Percentiles rank a stretch among this genome's conserved stretches.
phyloP scores from a whole-genome alignment of 108 stramenopile species.

The Nitzschia palea region DNA sequence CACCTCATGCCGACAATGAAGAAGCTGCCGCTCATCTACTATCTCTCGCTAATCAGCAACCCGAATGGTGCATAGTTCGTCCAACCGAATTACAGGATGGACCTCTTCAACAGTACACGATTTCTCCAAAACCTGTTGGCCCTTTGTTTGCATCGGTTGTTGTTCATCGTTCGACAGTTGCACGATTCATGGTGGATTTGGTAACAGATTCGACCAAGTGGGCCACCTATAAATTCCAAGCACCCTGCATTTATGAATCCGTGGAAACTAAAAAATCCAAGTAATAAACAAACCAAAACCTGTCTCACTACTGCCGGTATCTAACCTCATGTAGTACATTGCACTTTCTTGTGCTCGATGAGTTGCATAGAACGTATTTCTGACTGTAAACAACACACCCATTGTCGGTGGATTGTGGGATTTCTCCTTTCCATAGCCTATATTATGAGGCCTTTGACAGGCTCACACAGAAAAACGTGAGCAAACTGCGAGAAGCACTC shows the following conservation, averaged over 20 bases:
- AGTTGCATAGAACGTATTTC: too few species aligned
- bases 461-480: too few species aligned
- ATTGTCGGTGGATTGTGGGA: too few species aligned
- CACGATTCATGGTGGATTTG: conserved; percentile 11
- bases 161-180: neutral
- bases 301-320: too few species aligned
- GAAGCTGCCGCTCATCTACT: conserved; percentile 44
- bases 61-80: conserved; percentile 56
- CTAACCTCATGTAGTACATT: too few species aligned
- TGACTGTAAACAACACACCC: too few species aligned
- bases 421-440: too few species aligned
- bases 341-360: too few species aligned
- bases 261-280: too few species aligned
- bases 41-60: neutral
- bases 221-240: conserved; percentile 24
- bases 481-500: too few species aligned
- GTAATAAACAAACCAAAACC: too few species aligned
- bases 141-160: conserved; percentile 18
- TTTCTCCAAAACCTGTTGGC: neutral
- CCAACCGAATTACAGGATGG: conserved; percentile 58
- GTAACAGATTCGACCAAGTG: neutral
- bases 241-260: conserved; percentile 41
- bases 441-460: too few species aligned
- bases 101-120: neutral
- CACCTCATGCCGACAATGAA: conserved; percentile 68